Conservation (phyloP, 352 stramenopile genomes). For the Globisporangium orthogonon region DNA sequence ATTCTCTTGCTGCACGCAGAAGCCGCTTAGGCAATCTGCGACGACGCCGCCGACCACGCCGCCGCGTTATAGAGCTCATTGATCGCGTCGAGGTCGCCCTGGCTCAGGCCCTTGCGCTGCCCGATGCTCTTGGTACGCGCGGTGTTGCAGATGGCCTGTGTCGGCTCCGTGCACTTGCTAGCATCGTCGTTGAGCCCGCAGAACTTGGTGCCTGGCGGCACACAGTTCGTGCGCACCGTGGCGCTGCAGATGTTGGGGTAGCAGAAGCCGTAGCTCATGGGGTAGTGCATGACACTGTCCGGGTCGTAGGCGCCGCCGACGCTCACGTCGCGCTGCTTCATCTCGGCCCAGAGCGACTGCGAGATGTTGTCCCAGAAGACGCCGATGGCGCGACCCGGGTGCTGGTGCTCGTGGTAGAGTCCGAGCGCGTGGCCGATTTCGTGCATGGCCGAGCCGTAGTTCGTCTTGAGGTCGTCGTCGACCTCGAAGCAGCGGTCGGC, state of each 20-base stretch:
- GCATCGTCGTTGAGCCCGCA: conserved; percentile 68
- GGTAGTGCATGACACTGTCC: conserved; percentile 79
- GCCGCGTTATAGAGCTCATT: conserved; percentile 36
- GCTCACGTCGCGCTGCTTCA: conserved; percentile 59
- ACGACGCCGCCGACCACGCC: conserved; percentile 16
- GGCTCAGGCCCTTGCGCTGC: conserved; percentile 52
- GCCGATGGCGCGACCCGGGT: conserved; percentile 54
- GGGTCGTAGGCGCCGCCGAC: conserved; percentile 65
- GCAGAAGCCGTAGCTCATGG: conserved; percentile 70
- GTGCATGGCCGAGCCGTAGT: conserved; percentile 75
- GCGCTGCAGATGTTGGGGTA: conserved; percentile 45
- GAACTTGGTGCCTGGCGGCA: conserved; percentile 45
- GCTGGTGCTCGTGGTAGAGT: conserved; percentile 81
- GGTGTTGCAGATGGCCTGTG: conserved; percentile 46
- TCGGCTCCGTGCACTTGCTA: conserved; percentile 51
- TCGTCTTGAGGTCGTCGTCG: conserved; percentile 64
- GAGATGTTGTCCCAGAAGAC: conserved; percentile 75
- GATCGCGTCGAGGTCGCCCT: conserved; percentile 35
- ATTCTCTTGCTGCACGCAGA: not conserved
- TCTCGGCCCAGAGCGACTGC: conserved; percentile 65
- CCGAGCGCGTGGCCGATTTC: conserved; percentile 74
- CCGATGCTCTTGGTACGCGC: conserved; percentile 49
- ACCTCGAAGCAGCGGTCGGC: conserved; percentile 72
- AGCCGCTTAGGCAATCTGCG: conserved; percentile 15
- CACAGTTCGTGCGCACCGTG: conserved; percentile 37